Base-by-base conservation (phyloP, 176 grass and related monocot species). In the Musa schizocarpa region DNA sequence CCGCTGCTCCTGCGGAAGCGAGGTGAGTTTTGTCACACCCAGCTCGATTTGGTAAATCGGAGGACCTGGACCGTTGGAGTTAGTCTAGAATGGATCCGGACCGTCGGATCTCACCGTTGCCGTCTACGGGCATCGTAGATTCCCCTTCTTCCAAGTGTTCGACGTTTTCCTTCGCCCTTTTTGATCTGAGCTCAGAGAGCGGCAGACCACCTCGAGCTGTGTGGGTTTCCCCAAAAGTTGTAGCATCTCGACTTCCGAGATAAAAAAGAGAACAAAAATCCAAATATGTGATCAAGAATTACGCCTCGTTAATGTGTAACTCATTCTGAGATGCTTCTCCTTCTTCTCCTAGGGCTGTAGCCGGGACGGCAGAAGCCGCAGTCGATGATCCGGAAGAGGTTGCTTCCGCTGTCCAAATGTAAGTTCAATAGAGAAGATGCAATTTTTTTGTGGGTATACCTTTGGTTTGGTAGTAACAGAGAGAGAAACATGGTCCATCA, bases 371-470 rank as follows among this genome's bases (percentile, higher is more conserved):
- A 9, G 57, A 61, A 61, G 65, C 65, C 11, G 65, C 65, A 68
- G 65, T 68, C 21, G 24, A 68, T 43, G 65, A 68, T 13, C 65
- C 65, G 21, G 65, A 68, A 14, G 65, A 68, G 65, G 65, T 68
- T 1, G 65, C 65, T 34, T 11, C 65, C 25, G 34, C n/a, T 13
- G 65, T 68, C 10, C 34, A 8, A 10, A 34, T 34, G 65, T 68
- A 29, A 68, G 26, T 68, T 68, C n/a, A 1, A 68, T 43, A 43
- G 34, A 43, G 34, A 43, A 43, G 34, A 43, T 43, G 34, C 4
- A 6, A 43, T 43, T 43, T n/a, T 43, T 43, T 34, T 43, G 4
- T 43, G 4, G 34, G 34, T 43, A 43, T 6, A 43, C 34, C 34
- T 43, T 43, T 6, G 4, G 34, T 43, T 43, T 43, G 0, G 34